Conservation (phyloP, 352 stramenopile genomes). For the Phytophthora parvispora region DNA sequence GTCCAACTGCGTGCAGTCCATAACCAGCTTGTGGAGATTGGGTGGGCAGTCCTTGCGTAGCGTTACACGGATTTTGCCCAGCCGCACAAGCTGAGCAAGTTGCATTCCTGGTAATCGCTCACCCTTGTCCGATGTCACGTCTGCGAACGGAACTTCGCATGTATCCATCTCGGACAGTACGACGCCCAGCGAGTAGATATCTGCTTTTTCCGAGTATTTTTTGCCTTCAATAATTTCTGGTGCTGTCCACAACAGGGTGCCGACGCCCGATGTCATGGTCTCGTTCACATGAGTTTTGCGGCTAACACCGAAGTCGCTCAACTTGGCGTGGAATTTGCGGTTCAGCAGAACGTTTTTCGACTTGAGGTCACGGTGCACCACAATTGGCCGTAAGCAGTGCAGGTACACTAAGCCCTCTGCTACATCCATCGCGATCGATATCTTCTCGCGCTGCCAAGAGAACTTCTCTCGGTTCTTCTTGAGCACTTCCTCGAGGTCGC, state of each 20-base stretch:
- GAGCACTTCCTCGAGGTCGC: constrained; percentile 72
- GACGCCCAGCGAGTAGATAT: constrained; percentile 92
- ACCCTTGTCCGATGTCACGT: constrained; percentile 53
- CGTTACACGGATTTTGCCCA: constrained; percentile 60
- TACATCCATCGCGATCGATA: constrained; percentile 86
- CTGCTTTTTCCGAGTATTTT: constrained; percentile 89
- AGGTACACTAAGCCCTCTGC: constrained; percentile 89
- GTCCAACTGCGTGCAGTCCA: constrained; percentile 75
- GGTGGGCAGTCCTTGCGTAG: constrained; percentile 71
- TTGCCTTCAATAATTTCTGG: constrained; percentile 91
- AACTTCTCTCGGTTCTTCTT: constrained; percentile 62
- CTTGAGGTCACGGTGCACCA: constrained; percentile 92
- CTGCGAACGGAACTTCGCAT: constrained; percentile 62
- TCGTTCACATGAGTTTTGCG: constrained; percentile 78
- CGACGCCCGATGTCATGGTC: constrained; percentile 82
- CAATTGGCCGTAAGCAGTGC: constrained; percentile 71
- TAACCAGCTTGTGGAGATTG: constrained; percentile 57
- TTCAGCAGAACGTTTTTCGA: constrained; percentile 90
- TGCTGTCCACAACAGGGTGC: constrained; percentile 87
- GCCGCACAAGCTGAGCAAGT: constrained; percentile 67
- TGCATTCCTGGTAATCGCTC: constrained; percentile 78
- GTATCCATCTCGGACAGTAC: constrained; percentile 87
- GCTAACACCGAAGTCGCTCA: constrained; percentile 91
- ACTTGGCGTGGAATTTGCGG: constrained; percentile 75
- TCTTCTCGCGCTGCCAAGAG: constrained; percentile 77